phyloP scores from a whole-genome alignment of 129 eudicot genomes.

The Artemisia annua region DNA sequence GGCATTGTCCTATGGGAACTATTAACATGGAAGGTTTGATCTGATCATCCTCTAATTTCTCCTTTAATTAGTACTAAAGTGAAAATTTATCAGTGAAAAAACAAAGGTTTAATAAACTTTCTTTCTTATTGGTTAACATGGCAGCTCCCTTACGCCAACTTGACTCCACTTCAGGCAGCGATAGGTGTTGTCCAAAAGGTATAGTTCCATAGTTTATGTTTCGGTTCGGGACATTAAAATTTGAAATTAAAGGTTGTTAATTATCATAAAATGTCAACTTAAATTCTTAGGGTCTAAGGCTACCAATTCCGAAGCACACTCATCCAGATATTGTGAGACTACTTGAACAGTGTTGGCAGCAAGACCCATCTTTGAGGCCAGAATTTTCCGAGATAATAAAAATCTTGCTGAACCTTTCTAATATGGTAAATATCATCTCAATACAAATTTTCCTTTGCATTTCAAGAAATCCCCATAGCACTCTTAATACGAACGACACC shows the following conservation, averaged over 20 bases:
- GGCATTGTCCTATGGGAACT: constrained; percentile 68
- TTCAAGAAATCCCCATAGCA: not conserved
- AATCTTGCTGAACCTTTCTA: constrained; percentile 42
- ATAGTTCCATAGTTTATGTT: constrained; percentile 17
- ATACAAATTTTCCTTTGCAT: not conserved
- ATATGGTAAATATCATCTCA: constrained; percentile 39
- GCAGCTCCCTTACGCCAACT: constrained; percentile 56
- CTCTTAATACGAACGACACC: no score
- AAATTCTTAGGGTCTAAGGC: constrained; percentile 52
- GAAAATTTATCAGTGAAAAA: not conserved
- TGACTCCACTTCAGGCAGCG: constrained; percentile 67
- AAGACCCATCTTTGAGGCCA: constrained; percentile 53
- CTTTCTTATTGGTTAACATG: constrained; percentile 15
- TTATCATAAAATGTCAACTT: not conserved
- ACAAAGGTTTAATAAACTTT: constrained; percentile 8
- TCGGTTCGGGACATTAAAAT: not conserved
- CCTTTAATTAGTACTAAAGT: not conserved
- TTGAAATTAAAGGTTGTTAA: not conserved
- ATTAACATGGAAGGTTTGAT: constrained; percentile 49
- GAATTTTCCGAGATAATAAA: constrained; percentile 60
- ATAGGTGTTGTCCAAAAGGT: constrained; percentile 67
- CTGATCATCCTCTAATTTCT: not conserved
- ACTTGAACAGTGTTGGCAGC: constrained; percentile 60
- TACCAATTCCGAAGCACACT: constrained; percentile 41
- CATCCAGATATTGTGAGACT: constrained; percentile 46